Base-by-base conservation (phyloP, 176 grass and related monocot genomes). In the Calamus simplicifolius region DNA sequence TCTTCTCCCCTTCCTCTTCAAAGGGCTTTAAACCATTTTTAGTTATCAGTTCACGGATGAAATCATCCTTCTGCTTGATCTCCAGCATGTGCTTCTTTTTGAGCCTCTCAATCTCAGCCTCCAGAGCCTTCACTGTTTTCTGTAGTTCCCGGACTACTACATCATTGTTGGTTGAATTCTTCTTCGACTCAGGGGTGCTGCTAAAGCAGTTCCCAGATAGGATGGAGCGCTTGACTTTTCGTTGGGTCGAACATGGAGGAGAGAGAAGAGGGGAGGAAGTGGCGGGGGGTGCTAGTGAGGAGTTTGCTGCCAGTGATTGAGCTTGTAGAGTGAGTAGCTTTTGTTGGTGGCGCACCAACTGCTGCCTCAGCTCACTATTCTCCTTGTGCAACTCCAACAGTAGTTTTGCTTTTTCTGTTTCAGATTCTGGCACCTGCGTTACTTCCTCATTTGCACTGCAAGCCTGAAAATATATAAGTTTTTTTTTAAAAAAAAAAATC, bases 361-460 rank as follows among this genome's bases (percentile, higher is more conserved):
- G 93, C 69, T 92, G 84, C 67, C 93, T 79, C 61, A 98, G 71
- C 52, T 83, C 70, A 57, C 87, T 69, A 16, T 98, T 98, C 65
- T 98, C 87, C 69, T 88, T 98, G 65, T 98, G 93, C 17, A 92
- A 59, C 56, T 92, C 87, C 67, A 98, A 18, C 16, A 98, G 69
- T 19, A 91, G 79, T 67, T 92, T 92, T 27, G 83, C 80, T 25
- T 95, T 83, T 59, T 85, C 91, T 6, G 77, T 43, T 70, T 80
- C 79, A 21, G 81, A 92, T 71, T 92, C 81, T 59, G 75, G 60
- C 50, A 73, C 65, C 55, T 75, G 82, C 0, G 80, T 53, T 18
- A 64, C 27, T 64, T 92, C 88, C 71, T 92, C 93, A 64, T 76
- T 83, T 14, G 29, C 19, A 3, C 50, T 29, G 18, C 68, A 64